Base-by-base conservation (phyloP, 2,329 filamentous ascomycete genomes). In the Nemania abortiva region DNA sequence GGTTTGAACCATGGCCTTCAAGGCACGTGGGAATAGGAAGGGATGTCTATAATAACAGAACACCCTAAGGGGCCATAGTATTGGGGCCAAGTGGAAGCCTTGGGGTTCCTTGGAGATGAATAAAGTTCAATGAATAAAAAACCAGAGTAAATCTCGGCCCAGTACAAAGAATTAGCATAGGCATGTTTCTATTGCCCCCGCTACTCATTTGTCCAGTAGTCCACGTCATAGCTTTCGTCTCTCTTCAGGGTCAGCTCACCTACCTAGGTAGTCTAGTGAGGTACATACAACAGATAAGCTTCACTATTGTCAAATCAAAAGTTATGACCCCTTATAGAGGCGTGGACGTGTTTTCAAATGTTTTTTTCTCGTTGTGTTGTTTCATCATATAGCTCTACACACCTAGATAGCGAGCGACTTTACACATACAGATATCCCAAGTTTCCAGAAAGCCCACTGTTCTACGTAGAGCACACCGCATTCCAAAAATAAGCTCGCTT, bases 321-420 rank as follows among this genome's bases (percentile, higher is more conserved):
- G 34, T 59, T 24, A 59, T 29, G 11, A 49, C 27, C 29, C n/a
- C 6, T 5, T 29, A 22, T 9, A 22, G 3, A 7, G 50, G 15
- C 6, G 18, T 1, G 18, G 13, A 20, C 13, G 7, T 37, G 37
- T 56, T 22, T 61, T 52, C 4, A 31, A 61, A 3, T 50, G 4
- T 3, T 27, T 13, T 49, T 9, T 29, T 49, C 20, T 42, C 2
- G 39, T 47, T 39, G 18, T 53, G 29, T 56, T 42, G 5, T 24
- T 45, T 56, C 9, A 37, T 56, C 9, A 52, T 20, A 52, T 10
- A 56, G 60, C 22, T 59, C 39, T 56, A 50, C 24, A 34, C 58
- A 54, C 37, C 45, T 52, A 42, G 47, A 37, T 62, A 54, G 59
- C 59, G 59, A 66, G 45, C 53, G 52, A 57, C n/a, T 45, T 45